Evolutionary conservation across 108 stramenopile species (phyloP).

Genomic region (Nitzschia putrida): DNA sequence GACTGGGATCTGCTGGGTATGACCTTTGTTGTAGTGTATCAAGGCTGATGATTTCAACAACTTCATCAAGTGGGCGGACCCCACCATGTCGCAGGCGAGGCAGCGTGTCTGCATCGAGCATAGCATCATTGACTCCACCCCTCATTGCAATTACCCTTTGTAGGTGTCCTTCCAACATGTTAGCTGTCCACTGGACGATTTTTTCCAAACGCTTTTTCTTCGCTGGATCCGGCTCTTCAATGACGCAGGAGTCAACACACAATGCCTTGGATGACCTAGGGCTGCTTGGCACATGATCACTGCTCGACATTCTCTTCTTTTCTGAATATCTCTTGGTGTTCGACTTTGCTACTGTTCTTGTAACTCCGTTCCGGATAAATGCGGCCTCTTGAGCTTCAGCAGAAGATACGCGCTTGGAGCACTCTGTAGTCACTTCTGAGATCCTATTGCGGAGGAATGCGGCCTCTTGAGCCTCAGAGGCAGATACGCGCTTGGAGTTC

Average conservation of each 20-base stretch:
- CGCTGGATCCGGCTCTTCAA: background rate
- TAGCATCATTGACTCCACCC: background rate
- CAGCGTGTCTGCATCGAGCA: background rate
- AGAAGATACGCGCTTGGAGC: no score
- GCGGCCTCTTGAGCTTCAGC: no score
- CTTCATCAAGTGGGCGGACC: constrained; percentile 33
- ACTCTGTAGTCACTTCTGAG: no score
- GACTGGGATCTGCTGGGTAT: background rate
- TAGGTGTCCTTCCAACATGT: constrained; percentile 17
- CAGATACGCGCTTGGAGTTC: no score
- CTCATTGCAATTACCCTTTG: constrained; percentile 5
- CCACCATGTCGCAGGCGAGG: background rate
- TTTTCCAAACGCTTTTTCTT: background rate
- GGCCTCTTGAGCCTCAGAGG: no score
- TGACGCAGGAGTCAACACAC: background rate
- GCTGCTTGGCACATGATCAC: background rate
- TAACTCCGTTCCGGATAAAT: background rate
- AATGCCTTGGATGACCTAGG: no score
- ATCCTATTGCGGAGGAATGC: no score
- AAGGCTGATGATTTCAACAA: constrained; percentile 32
- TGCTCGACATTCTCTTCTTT: background rate
- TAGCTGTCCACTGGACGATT: background rate
- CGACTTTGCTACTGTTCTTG: background rate
- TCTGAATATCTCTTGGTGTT: background rate
- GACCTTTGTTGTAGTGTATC: background rate